Conservation (phyloP, 441 rosid genomes). For the Capsella rubella region DNA sequence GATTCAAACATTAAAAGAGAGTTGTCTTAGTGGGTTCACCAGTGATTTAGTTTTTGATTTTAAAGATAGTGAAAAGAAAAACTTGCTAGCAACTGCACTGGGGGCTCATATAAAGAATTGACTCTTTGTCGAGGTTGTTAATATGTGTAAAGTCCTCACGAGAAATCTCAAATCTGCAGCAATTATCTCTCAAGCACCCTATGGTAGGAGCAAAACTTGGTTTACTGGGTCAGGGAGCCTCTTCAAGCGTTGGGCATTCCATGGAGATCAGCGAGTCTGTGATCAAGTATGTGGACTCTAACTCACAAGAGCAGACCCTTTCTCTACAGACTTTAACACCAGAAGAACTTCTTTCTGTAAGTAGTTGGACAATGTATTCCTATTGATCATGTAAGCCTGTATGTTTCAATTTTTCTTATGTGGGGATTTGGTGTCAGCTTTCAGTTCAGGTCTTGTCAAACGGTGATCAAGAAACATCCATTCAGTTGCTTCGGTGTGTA, state of each 20-base stretch:
- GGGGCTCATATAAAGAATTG: slow-evolving; percentile 13
- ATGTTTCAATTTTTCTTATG: slow-evolving; percentile 25
- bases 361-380: slow-evolving; percentile 40
- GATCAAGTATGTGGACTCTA: slow-evolving; percentile 44
- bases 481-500: slow-evolving; percentile 65
- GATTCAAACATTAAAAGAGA: slow-evolving; percentile 10
- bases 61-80: not conserved
- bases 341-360: slow-evolving; percentile 71
- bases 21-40: not conserved
- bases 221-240: slow-evolving; percentile 49
- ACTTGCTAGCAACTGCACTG: not conserved
- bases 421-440: slow-evolving; percentile 60
- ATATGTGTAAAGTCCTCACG: slow-evolving; percentile 2
- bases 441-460: slow-evolving; percentile 65
- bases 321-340: slow-evolving; percentile 59
- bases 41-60: not conserved
- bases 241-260: slow-evolving; percentile 40
- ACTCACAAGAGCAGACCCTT: slow-evolving; percentile 43
- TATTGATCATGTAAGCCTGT: slow-evolving; percentile 16
- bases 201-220: slow-evolving; percentile 66
- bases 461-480: slow-evolving; percentile 60
- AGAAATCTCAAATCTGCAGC: slow-evolving; percentile 57
- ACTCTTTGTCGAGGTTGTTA: not conserved
- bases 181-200: slow-evolving; percentile 72
- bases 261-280: slow-evolving; percentile 46